These are phyloP conservation scores for Candida pini DNA, from an alignment of 805 yeast species.

Conservation along the genomic window DNA sequence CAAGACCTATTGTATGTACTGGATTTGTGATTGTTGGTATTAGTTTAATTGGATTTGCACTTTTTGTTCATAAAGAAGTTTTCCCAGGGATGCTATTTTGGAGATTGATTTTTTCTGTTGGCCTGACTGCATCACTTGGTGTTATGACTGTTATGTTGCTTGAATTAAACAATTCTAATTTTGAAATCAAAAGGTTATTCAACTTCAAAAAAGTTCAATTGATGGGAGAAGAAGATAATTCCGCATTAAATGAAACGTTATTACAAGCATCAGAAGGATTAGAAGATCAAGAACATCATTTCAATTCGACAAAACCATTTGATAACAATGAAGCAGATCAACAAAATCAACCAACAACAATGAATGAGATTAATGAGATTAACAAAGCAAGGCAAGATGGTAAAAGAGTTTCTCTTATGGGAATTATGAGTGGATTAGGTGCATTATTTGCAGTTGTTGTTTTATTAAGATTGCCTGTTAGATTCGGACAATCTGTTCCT, in stretches of 20 bases:
- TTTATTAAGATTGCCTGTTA: constrained; percentile 53
- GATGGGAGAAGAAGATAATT: constrained; percentile 1
- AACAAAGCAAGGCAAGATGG: constrained; percentile 38
- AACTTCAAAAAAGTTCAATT: constrained; percentile 5
- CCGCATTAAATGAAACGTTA: constrained; percentile 6
- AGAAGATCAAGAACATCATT: constrained; percentile 2
- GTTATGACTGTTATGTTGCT: constrained; percentile 44
- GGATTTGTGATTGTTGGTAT: constrained; percentile 46
- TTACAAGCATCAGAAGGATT: constrained; percentile 16
- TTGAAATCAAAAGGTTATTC: constrained; percentile 25
- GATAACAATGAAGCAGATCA: constrained; percentile 10
- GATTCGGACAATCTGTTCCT: constrained; percentile 35
- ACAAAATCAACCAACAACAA: constrained; percentile 3
- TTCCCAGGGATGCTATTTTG: constrained; percentile 46
- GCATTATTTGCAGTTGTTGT: constrained; percentile 57
- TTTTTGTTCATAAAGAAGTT: constrained; percentile 32
- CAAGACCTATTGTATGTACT: constrained; percentile 43
- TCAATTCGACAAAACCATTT: constrained; percentile 5
- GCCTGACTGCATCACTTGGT: constrained; percentile 45
- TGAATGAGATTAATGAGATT: constrained; percentile 15
- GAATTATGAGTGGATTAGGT: constrained; percentile 59
- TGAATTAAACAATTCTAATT: constrained; percentile 41
- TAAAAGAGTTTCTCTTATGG: constrained; percentile 53
- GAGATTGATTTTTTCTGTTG: constrained; percentile 55
- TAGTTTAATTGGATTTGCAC: constrained; percentile 45